Base-by-base conservation (phyloP, 2,329 filamentous ascomycete species). In the Moelleriella libera region DNA sequence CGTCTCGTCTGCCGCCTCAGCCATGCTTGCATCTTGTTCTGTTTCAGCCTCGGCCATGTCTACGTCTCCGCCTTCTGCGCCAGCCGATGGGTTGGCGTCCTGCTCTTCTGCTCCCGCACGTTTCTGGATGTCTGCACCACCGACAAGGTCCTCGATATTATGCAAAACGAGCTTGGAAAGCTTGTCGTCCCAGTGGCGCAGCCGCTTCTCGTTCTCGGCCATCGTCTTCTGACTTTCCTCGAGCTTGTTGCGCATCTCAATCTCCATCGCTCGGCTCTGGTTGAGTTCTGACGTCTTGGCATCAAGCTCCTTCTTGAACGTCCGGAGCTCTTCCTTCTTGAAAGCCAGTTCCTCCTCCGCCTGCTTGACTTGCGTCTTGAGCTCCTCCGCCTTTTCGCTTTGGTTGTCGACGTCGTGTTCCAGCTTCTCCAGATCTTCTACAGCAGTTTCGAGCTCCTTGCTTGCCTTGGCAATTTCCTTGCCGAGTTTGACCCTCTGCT, bases 241-340 rank as follows among this genome's bases (percentile, higher is more conserved):
- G 1, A 98, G 81, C 68, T 94, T 94, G 67, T 97, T 97, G 52
- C 86, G 85, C 88, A 97, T 96, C 65, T 98, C 92, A 51, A 98
- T 96, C 64, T 98, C 92, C 3, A 83, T 72, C 0, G 88, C 89
- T 8, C 90, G 80, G 0, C 85, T 94, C 59, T 88, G 84, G 59
- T 97, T 96, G 48, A 97, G 74, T 61, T 94, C 88, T 0, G 82
- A 69, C 2, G 80, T 84, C 71, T 89, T 94, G 56, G 85, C 82
- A 54, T 98, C 90, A 9, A 97, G 74, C 57, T 95, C 86, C 4
- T 77, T 70, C 68, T 97, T 98, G 48, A 97, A 65, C 8, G 77
- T 71, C 44, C 81, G 75, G 3, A 98, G 75, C 60, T 92, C 85
- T 54, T 83, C 78, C 64, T 88, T 94, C 68, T 87, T 94, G 32